Conservation (phyloP, 768 basidiomycete genomes). For the Rhodosporidiobolus sp. region DNA sequence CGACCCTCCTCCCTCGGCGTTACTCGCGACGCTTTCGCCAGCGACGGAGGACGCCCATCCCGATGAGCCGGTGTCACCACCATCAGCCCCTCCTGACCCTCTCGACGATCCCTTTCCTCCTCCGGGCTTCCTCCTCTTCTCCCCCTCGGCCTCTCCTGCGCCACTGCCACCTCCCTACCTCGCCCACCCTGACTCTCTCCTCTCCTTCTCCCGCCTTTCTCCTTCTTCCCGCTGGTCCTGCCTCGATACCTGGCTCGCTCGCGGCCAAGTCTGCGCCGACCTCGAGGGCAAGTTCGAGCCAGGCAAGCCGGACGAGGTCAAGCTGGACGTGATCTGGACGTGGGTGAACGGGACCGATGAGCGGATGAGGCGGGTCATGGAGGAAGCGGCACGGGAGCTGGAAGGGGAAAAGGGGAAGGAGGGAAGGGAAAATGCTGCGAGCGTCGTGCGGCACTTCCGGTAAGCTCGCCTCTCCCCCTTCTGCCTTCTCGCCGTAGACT, state of each 20-base stretch:
- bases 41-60: too few relatives aligned
- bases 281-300: constrained; percentile 12
- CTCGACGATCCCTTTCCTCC: background rate
- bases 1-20: too few relatives aligned
- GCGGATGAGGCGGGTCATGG: background rate
- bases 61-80: too few relatives aligned
- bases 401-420: background rate
- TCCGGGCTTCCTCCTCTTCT: background rate
- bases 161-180: background rate
- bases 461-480: background rate
- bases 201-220: background rate
- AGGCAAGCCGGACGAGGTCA: background rate
- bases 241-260: background rate
- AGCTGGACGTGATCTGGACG: constrained; percentile 34
- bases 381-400: background rate
- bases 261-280: constrained; percentile 20
- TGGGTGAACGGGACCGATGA: constrained; percentile 39
- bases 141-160: background rate
- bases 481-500: background rate
- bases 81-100: too few relatives aligned
- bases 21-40: background rate
- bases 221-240: background rate
- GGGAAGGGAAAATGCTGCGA: background rate
- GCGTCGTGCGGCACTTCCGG: constrained; percentile 10
- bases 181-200: background rate